These are phyloP conservation scores for Epicoccum nigrum DNA, from an alignment of 2,329 filamentous ascomycete genomes.

Conservation along the genomic window DNA sequence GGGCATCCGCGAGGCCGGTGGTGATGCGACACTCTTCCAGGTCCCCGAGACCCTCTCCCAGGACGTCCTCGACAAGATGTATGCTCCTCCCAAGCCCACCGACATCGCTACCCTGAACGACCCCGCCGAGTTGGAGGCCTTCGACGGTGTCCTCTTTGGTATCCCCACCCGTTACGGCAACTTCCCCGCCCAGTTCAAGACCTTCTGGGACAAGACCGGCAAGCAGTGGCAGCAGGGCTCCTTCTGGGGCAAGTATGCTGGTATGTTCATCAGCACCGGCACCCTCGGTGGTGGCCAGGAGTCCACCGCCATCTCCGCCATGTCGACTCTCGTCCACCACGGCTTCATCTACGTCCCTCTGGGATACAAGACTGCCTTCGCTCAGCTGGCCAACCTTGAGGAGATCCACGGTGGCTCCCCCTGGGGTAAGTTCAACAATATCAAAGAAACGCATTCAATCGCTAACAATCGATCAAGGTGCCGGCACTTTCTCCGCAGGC, in stretches of 20 bases:
- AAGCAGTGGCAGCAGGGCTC: conserved; percentile 79
- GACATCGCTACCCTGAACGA: conserved; percentile 67
- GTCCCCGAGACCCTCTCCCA: conserved; percentile 83
- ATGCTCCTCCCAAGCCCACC: conserved; percentile 77
- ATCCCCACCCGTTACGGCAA: conserved; percentile 96
- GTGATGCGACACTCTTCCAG: conserved; percentile 82
- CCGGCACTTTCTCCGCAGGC: conserved; percentile 80
- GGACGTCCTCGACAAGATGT: conserved; percentile 88
- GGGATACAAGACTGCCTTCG: conserved; percentile 83
- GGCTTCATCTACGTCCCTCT: conserved; percentile 96
- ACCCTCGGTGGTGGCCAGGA: conserved; percentile 89
- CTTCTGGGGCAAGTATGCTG: conserved; percentile 87
- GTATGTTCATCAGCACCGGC: conserved; percentile 88
- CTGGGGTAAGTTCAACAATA: conserved; percentile 63
- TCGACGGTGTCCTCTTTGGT: conserved; percentile 90
- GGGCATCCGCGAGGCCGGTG: conserved; percentile 87
- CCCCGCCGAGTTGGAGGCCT: conserved; percentile 68
- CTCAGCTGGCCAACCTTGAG: conserved; percentile 68
- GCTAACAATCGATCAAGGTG: conserved; percentile 52
- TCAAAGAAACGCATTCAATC: not conserved
- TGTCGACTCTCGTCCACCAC: conserved; percentile 90
- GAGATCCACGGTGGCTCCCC: conserved; percentile 87
- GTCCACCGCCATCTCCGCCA: conserved; percentile 76
- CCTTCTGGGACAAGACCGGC: conserved; percentile 90
- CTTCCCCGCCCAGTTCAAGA: conserved; percentile 95